These are phyloP conservation scores for Zoysia pacifica DNA, from an alignment of 176 grass and related monocot genomes.

Conservation along the genomic window DNA sequence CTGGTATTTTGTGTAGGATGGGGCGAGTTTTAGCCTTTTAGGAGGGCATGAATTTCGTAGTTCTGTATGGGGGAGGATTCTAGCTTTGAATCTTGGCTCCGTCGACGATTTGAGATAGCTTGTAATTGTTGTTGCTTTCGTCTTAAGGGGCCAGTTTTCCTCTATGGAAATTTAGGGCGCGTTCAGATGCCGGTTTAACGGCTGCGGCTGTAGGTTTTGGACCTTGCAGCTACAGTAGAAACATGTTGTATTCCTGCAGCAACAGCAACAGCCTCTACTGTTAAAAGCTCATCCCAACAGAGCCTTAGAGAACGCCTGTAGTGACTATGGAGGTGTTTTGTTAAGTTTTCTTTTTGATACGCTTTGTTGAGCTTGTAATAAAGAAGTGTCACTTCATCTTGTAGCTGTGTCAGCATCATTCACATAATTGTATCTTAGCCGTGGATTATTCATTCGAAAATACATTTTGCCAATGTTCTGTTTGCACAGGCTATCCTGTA, in stretches of 20 bases:
- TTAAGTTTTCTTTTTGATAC: background rate
- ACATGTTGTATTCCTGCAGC: no score
- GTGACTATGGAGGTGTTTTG: background rate
- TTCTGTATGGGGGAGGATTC: background rate
- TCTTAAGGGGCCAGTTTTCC: no score
- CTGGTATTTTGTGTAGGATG: background rate
- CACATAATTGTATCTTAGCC: background rate
- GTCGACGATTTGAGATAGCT: background rate
- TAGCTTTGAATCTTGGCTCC: background rate
- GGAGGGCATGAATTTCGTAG: background rate
- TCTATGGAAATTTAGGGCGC: background rate
- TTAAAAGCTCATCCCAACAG: no score
- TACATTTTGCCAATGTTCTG: constrained; percentile 2
- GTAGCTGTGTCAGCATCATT: background rate
- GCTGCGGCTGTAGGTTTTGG: no score
- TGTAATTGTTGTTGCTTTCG: background rate
- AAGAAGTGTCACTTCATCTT: background rate
- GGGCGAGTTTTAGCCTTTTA: background rate
- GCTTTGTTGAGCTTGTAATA: background rate
- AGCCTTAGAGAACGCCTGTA: background rate
- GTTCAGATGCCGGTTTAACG: no score
- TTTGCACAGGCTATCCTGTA: constrained; percentile 10
- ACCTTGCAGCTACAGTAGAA: no score
- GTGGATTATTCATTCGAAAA: background rate
- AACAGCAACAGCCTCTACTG: no score